Base-by-base conservation (phyloP, 2,329 filamentous ascomycete species). In the Fonsecaea multimorphosa region DNA sequence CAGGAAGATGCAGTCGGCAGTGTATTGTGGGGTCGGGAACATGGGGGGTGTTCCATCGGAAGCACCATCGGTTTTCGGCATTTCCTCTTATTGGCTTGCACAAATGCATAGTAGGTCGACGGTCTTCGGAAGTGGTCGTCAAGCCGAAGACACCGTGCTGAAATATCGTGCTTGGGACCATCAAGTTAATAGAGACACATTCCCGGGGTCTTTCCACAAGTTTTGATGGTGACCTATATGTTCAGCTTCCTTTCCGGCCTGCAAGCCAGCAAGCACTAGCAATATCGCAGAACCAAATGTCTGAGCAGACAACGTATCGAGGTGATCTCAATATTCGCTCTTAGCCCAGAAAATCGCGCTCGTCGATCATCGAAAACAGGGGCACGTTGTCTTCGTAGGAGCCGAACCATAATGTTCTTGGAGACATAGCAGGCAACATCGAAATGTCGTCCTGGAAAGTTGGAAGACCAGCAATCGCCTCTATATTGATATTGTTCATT, bases 331-430 rank as follows among this genome's bases (percentile, higher is more conserved):
- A 24, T 12, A 49, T 8, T 24, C 44, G 12, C 7, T 9, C 9
- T 19, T 49, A 49, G 24, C n/a, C 44, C 44, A 49, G 44, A 24
- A 49, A 49, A 49, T 49, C 22, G 11, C 44, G 44, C 8, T 6
- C 44, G 22, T 49, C 44, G 19, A 49, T 24, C 44, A 24, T 49
- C 19, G 44, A 49, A 14, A 49, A 49, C 7, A 49, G 22, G 3
- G 44, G 44, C 6, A 49, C 44, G 12, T 49, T 49, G 9, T 49
- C 44, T 24, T 49, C 44, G 44, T 49, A 49, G 9, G 44, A 49
- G 44, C 44, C 44, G 44, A 49, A 49, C 44, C 44, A 49, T 49
- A 49, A 49, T 4, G 44, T 49, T 19, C 44, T 22, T 12, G 44
- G 44, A 49, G 44, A 49, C 44, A 49, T 49, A 3, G 44, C 7